A percentile compares a stretch with the other conserved stretches of the same genome.
phyloP scores from a whole-genome alignment of 148 eudicot species.

The Nepenthes mirabilis region DNA sequence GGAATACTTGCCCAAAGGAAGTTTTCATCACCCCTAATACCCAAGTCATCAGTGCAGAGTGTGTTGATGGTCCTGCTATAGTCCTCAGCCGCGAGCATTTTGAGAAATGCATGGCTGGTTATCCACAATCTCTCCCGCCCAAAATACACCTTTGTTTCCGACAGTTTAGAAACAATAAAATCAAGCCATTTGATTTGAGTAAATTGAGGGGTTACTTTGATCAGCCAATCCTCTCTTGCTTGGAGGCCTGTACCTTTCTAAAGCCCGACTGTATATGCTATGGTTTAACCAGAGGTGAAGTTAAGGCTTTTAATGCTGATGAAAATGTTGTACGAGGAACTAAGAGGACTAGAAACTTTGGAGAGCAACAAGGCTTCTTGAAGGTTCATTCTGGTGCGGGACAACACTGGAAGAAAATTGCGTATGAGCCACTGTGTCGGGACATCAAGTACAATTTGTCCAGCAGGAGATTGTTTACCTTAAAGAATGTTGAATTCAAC shows the following conservation, averaged over 20 bases:
- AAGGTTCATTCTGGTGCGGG: conserved; percentile 11
- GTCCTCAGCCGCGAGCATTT: conserved; percentile 82
- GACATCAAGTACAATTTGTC: conserved; percentile 19
- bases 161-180: conserved; percentile 63
- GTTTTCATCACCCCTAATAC: conserved; percentile 86
- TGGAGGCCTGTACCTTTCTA: conserved; percentile 42
- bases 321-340: conserved; percentile 39
- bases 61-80: conserved; percentile 91
- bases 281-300: conserved; percentile 18
- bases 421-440: conserved; percentile 19
- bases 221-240: conserved; percentile 68
- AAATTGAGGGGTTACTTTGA: conserved; percentile 74
- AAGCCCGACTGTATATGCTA: conserved; percentile 10
- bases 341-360: conserved; percentile 54
- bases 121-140: conserved; percentile 45
- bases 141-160: conserved; percentile 72
- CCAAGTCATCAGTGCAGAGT: conserved; percentile 90
- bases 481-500: conserved; percentile 23
- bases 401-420: conserved; percentile 13
- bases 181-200: conserved; percentile 78
- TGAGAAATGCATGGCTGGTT: conserved; percentile 46
- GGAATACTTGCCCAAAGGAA: conserved; percentile 78
- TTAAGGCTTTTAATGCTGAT: conserved; percentile 29
- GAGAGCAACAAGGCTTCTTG: conserved; percentile 25
- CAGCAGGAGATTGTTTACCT: conserved; percentile 19